Evolutionary conservation across 257 asterid species (phyloP).

Genomic region (Marsdenia floribunda): DNA sequence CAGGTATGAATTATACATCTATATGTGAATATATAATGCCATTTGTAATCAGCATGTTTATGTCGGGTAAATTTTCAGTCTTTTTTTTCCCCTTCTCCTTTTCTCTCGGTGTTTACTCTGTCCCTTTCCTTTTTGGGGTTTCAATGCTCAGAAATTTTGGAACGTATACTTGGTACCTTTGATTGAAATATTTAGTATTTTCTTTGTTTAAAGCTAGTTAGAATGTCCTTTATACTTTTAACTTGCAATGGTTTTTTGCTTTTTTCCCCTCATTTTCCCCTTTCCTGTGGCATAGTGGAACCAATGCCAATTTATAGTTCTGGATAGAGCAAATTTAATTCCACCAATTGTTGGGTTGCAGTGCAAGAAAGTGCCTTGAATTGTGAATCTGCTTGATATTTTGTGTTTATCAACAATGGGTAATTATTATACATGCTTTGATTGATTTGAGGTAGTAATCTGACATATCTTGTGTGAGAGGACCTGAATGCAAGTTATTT

Average conservation of each 20-base stretch:
- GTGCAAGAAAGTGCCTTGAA: neutral
- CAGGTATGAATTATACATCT: conserved; percentile 28
- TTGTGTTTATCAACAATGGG: neutral
- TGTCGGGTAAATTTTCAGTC: neutral
- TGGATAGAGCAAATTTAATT: neutral
- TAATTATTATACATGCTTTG: neutral
- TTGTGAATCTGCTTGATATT: neutral
- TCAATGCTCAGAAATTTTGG: neutral
- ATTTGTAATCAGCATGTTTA: neutral
- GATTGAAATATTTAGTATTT: neutral
- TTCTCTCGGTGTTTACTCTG: neutral
- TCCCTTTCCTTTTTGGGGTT: neutral
- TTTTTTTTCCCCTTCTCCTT: neutral
- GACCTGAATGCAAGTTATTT: neutral
- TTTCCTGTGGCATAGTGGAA: neutral
- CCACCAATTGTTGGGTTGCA: neutral
- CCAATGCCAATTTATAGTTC: neutral
- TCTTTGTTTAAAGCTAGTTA: neutral
- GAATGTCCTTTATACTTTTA: neutral
- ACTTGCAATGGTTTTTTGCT: neutral
- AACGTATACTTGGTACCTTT: neutral
- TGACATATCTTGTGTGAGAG: neutral
- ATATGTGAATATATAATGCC: neutral
- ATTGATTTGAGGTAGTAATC: neutral
- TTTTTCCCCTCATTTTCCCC: neutral